Percentiles rank a stretch among this genome's conserved stretches.
Evolutionary conservation across 1,284 basidiomycete species (phyloP).

Genomic region (Phenoliferia sp.): DNA sequence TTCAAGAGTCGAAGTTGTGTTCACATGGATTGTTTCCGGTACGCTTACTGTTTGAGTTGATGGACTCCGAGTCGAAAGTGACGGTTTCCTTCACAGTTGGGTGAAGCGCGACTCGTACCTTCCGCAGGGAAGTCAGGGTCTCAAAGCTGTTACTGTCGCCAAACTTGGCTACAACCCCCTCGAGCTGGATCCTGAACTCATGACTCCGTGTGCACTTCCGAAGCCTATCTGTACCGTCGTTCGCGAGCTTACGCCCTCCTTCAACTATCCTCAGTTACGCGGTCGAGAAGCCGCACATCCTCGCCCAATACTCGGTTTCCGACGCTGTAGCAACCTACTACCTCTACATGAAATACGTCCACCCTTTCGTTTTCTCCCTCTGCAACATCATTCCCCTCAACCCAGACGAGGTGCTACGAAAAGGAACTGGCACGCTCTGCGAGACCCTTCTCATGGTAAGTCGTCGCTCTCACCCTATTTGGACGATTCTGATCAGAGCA

Average conservation of each 20-base stretch:
- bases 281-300: slow-evolving; percentile 86
- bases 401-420: slow-evolving; percentile 93
- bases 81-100: slow-evolving; percentile 52
- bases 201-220: slow-evolving; percentile 82
- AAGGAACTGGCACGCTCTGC: slow-evolving; percentile 93
- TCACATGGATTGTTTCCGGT: slow-evolving; percentile 98
- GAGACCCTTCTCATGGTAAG: slow-evolving; percentile 96
- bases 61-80: not conserved
- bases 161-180: slow-evolving; percentile 97
- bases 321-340: slow-evolving; percentile 99
- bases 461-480: not conserved
- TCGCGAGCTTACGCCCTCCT: not conserved
- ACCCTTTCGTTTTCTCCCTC: slow-evolving; percentile 98
- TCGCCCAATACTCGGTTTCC: slow-evolving; percentile 98
- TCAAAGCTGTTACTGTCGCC: slow-evolving; percentile 95
- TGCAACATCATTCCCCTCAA: slow-evolving; percentile 98
- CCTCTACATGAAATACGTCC: slow-evolving; percentile 99
- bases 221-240: not conserved
- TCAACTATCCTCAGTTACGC: slow-evolving; percentile 64
- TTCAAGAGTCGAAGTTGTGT: slow-evolving; percentile 91
- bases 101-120: slow-evolving; percentile 99
- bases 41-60: slow-evolving; percentile 11
- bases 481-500: not conserved
- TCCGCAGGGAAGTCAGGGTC: slow-evolving; percentile 95
- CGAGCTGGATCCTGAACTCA: slow-evolving; percentile 95